phyloP scores from a whole-genome alignment of 2,329 filamentous ascomycete genomes.

The Pyricularia sp. region DNA sequence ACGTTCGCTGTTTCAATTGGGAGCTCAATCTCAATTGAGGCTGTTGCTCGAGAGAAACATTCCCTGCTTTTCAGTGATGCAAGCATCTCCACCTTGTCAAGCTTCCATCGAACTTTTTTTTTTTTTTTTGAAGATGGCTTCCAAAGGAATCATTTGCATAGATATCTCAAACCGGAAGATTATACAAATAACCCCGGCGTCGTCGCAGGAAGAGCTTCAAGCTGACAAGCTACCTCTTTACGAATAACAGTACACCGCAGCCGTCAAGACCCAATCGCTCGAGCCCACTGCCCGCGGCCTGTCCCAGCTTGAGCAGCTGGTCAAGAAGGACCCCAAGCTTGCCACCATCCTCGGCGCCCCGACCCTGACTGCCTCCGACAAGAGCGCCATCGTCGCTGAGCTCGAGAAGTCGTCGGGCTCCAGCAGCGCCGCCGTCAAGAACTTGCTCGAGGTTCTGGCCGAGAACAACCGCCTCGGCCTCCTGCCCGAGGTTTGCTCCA shows the following conservation, averaged over 20 bases:
- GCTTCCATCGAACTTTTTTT: neutral
- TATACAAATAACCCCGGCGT: neutral
- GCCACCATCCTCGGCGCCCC: slow-evolving; percentile 66
- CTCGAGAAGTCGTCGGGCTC: slow-evolving; percentile 68
- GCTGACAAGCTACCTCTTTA: neutral
- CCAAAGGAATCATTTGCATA: neutral
- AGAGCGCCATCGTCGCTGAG: slow-evolving; percentile 77
- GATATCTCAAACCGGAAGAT: neutral
- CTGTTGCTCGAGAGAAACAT: neutral
- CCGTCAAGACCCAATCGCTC: slow-evolving; percentile 77
- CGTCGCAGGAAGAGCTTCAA: neutral
- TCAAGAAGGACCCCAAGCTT: slow-evolving; percentile 81
- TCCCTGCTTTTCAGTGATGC: neutral
- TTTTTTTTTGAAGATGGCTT: neutral
- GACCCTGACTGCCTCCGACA: slow-evolving; percentile 70
- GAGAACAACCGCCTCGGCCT: slow-evolving; percentile 92
- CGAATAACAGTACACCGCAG: slow-evolving; percentile 75
- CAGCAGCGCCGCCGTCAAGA: slow-evolving; percentile 79
- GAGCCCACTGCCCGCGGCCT: slow-evolving; percentile 80
- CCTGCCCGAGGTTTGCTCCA: slow-evolving; percentile 72
- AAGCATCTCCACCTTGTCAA: neutral
- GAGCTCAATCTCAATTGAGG: neutral
- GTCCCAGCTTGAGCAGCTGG: slow-evolving; percentile 56
- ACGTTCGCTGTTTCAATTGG: neutral
- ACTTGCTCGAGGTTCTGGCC: slow-evolving; percentile 83